Evolutionary conservation across 176 grass and related monocot species (phyloP).

Genomic region (Zea mays): Zm-B73-REFERENCE-NAM-5.0 NC_050101.1:107530501-107531000

Average conservation of each 20-base stretch:
- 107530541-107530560: too few relatives aligned
- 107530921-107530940: constrained; percentile 65
- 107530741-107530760: background rate
- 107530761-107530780: constrained; percentile 48
- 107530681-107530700: background rate
- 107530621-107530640: background rate
- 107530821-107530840: constrained; percentile 31
- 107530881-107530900: constrained; percentile 64
- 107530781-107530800: constrained; percentile 29
- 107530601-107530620: too few relatives aligned
- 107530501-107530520: too few relatives aligned
- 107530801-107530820: background rate
- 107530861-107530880: constrained; percentile 75
- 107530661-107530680: background rate
- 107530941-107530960: constrained; percentile 79
- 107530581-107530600: too few relatives aligned
- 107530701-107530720: background rate
- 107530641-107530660: background rate
- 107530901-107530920: constrained; percentile 60
- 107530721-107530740: background rate
- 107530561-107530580: too few relatives aligned
- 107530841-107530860: constrained; percentile 57
- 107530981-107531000: too few relatives aligned
- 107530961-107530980: background rate
- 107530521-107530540: too few relatives aligned